A percentile compares a stretch with the other conserved stretches of the same genome.
Evolutionary conservation across 768 basidiomycete species (phyloP).

Genomic region (Tylopilus plumbeoviolaceoides): DNA sequence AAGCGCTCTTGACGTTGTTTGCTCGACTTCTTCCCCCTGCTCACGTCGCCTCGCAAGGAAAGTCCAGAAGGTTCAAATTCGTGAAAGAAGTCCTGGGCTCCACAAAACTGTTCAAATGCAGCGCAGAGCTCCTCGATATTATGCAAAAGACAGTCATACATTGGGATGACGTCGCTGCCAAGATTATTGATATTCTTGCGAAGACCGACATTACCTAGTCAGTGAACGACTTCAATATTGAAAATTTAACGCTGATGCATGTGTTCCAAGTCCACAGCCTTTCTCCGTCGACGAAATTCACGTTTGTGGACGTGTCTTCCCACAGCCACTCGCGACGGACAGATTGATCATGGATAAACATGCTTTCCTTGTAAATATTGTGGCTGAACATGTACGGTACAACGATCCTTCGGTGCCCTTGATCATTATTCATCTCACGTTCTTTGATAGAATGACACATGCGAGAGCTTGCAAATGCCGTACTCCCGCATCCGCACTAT

Average conservation of each 20-base stretch:
- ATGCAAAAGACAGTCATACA: constrained; percentile 41
- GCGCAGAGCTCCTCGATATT: constrained; percentile 35
- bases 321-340: constrained; percentile 37
- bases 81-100: constrained; percentile 49
- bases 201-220: constrained; percentile 45
- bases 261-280: constrained; percentile 51
- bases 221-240: constrained; percentile 19
- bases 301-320: constrained; percentile 33
- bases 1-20: constrained; percentile 53
- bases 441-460: constrained; percentile 39
- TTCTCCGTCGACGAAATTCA: constrained; percentile 43
- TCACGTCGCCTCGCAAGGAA: constrained; percentile 33
- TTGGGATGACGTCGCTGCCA: constrained; percentile 51
- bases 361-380: constrained; percentile 49
- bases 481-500: constrained; percentile 34
- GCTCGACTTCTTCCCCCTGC: constrained; percentile 51
- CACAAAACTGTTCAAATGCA: constrained; percentile 34
- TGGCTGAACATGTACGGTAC: constrained; percentile 18
- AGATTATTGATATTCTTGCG: constrained; percentile 47
- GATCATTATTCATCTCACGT: constrained; percentile 1
- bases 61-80: constrained; percentile 40
- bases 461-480: constrained; percentile 48
- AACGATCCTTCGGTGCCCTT: background rate
- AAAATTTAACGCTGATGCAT: constrained; percentile 1
- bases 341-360: constrained; percentile 50